These are phyloP conservation scores for Trichoderma oligosporum DNA, from an alignment of 2,329 filamentous ascomycete species.

Conservation along the genomic window DNA sequence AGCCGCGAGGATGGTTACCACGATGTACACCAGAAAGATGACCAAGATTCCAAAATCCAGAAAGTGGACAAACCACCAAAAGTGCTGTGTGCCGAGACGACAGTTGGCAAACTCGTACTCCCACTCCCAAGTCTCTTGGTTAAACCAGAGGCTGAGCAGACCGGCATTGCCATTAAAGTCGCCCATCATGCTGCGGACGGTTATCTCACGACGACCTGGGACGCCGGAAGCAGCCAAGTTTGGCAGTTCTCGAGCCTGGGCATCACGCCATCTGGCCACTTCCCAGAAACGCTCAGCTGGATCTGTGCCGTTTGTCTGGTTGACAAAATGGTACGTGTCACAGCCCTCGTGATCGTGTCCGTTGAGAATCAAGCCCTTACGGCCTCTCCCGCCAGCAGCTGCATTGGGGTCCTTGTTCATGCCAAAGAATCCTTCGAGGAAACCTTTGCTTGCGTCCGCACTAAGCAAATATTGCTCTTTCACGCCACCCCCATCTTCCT, in stretches of 20 bases:
- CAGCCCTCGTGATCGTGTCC: constrained; percentile 96
- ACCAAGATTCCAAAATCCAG: constrained; percentile 54
- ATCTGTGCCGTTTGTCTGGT: constrained; percentile 50
- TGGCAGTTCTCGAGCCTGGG: constrained; percentile 39
- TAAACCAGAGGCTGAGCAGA: constrained; percentile 85
- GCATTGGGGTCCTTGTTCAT: constrained; percentile 61
- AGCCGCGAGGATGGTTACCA: constrained; percentile 27
- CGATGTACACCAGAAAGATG: constrained; percentile 28
- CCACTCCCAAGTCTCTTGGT: constrained; percentile 70
- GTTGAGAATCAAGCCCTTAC: constrained; percentile 76
- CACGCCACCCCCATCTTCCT: constrained; percentile 65
- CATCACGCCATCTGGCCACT: constrained; percentile 46
- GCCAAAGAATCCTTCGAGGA: constrained; percentile 83
- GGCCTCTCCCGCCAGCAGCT: constrained; percentile 59
- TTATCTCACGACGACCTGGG: constrained; percentile 78
- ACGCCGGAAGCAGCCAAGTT: constrained; percentile 32
- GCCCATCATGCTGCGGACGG: constrained; percentile 97
- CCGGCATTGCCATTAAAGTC: constrained; percentile 90
- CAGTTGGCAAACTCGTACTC: constrained; percentile 76
- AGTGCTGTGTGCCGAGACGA: constrained; percentile 76
- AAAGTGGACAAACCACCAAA: constrained; percentile 90
- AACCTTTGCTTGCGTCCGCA: constrained; percentile 63
- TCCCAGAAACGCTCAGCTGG: constrained; percentile 48
- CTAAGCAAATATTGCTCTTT: constrained; percentile 91
- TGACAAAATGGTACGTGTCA: constrained; percentile 79